Base-by-base conservation (phyloP, 2,329 filamentous ascomycete species). In the Claviceps purpurea region DNA sequence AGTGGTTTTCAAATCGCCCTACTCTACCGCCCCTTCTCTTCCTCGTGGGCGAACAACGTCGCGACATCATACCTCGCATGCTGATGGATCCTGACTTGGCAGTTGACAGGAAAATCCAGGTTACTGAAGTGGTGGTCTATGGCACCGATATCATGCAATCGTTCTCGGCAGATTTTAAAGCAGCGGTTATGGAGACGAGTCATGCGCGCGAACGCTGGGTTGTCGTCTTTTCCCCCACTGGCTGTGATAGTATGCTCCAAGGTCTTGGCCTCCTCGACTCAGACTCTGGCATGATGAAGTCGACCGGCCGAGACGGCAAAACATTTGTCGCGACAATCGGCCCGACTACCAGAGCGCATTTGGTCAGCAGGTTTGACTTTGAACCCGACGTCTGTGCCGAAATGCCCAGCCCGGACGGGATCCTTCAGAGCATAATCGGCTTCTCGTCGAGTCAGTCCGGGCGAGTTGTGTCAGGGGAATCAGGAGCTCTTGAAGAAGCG, bases 41-140 rank as follows among this genome's bases (percentile, higher is more conserved):
- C 65, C 77, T 94, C 14, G 89, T 95, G 0, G 93, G 93, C 20
- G 91, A 96, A 64, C 87, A 90, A 64, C 79, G 89, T 51, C 74
- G 93, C 45, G 93, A 97, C 64, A 81, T 95, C 57, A 95, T 98
- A 56, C 90, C 93, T 1, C 87, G 79, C 59, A 88, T 80, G 1
- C 71, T 97, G 40, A 86, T 82, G 73, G 76, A 78, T 41, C 62
- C 71, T 0, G 59, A 63, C 0, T 68, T 89, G 8, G 66, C 75
- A 0, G 56, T 63, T 0, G 62, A 71, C 14, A 66, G 68, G 50
- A 72, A 78, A 48, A 85, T 93, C 22, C 67, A 66, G 7, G 85
- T 97, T 1, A 78, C 85, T 40, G 90, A 97, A 66, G 64, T 89
- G 7, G 81, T 91, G 2, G 83, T 96, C 13, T 98, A 98, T 64